phyloP scores from a whole-genome alignment of 1,284 basidiomycete species.

The Ganoderma multipileum region DNA sequence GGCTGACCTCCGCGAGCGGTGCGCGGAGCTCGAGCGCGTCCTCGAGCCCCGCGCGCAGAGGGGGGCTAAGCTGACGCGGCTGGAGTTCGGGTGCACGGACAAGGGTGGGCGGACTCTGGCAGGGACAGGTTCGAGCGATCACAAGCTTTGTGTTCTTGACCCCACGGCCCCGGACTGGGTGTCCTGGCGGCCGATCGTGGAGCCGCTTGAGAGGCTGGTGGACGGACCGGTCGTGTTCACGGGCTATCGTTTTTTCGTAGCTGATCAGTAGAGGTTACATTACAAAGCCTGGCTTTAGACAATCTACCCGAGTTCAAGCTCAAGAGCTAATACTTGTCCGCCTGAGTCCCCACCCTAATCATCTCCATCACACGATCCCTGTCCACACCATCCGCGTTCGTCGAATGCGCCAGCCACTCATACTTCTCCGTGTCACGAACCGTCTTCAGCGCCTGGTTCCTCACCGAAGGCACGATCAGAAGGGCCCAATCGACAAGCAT shows the following conservation, averaged over 20 bases:
- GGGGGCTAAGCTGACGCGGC: neutral
- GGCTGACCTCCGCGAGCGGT: neutral
- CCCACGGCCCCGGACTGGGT: neutral
- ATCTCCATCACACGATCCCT: constrained; percentile 16
- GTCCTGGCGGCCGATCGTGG: neutral
- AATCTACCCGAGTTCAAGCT: no score
- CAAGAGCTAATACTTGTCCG: neutral
- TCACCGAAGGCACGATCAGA: no score
- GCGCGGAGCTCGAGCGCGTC: neutral
- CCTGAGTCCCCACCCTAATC: constrained; percentile 17
- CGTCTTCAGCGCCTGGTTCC: constrained; percentile 38
- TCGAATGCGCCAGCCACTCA: constrained; percentile 25
- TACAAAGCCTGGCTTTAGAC: no score
- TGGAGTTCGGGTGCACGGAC: neutral
- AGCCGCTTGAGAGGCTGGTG: neutral
- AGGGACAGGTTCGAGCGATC: neutral
- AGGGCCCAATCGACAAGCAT: neutral
- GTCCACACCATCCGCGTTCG: constrained; percentile 26
- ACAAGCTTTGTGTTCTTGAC: neutral
- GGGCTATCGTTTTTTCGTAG: neutral
- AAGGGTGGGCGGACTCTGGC: neutral
- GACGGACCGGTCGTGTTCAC: neutral
- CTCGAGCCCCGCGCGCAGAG: neutral
- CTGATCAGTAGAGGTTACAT: neutral
- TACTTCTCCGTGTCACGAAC: constrained; percentile 18